phyloP scores from a whole-genome alignment of 148 eudicot species.

The Gaultheria prostrata region DNA sequence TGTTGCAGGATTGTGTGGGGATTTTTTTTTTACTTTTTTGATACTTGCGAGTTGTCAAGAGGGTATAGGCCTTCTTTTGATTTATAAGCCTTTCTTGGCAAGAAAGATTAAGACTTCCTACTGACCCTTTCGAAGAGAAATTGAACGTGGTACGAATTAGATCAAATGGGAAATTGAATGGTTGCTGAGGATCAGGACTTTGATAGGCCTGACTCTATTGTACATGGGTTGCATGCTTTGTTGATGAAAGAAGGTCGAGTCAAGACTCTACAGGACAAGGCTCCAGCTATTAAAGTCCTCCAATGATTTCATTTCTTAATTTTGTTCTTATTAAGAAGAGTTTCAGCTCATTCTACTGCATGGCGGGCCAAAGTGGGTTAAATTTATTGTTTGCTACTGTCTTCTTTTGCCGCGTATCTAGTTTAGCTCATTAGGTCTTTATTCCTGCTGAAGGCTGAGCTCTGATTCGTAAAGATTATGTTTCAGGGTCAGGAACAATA shows the following conservation, averaged over 20 bases:
- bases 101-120: not conserved
- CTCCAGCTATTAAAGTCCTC: not conserved
- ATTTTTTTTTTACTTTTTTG: not conserved
- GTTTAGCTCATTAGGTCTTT: not conserved
- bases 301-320: not conserved
- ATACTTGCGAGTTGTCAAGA: not conserved
- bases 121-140: not conserved
- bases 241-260: not conserved
- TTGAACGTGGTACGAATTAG: not conserved
- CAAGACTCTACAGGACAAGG: not conserved
- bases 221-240: slow-evolving; percentile 1
- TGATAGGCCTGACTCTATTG: slow-evolving; percentile 1
- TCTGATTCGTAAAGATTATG: slow-evolving; percentile 16
- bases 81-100: not conserved
- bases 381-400: not conserved
- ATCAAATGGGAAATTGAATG: not conserved
- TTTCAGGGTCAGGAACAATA: slow-evolving; percentile 71
- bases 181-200: not conserved
- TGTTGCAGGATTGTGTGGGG: not conserved
- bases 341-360: slow-evolving; percentile 1
- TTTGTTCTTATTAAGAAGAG: not conserved
- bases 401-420: not conserved
- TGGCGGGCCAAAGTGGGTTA: not conserved
- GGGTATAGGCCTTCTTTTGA: not conserved
- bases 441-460: not conserved